Conservation (phyloP, 495 filamentous ascomycete genomes). For the Neurospora sp. region DNA sequence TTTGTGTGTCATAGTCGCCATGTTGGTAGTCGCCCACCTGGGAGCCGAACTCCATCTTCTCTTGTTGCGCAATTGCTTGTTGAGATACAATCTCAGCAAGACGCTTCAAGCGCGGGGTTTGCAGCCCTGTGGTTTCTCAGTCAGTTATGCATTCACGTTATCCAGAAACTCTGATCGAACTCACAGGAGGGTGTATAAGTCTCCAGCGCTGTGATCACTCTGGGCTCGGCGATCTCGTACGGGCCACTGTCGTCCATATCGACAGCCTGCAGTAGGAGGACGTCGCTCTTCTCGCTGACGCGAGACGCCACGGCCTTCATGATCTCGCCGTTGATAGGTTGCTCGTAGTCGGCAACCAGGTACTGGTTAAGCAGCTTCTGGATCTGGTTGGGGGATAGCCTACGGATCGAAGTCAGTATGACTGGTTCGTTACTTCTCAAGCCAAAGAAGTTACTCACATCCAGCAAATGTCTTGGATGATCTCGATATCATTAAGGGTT, state of each 20-base stretch:
- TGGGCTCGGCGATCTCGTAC: constrained; percentile 95
- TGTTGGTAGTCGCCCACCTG: constrained; percentile 26
- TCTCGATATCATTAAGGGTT: constrained; percentile 97
- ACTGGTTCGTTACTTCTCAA: background rate
- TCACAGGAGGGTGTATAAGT: constrained; percentile 94
- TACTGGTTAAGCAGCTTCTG: constrained; percentile 99
- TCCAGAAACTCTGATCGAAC: constrained; percentile 19
- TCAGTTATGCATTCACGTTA: constrained; percentile 7
- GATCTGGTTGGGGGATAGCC: constrained; percentile 97
- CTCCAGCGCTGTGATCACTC: constrained; percentile 90
- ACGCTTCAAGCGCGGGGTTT: constrained; percentile 88
- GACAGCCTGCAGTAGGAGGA: constrained; percentile 81
- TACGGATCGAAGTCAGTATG: constrained; percentile 21
- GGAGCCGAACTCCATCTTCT: constrained; percentile 54
- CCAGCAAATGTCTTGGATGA: constrained; percentile 99
- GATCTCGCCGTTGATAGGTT: constrained; percentile 98
- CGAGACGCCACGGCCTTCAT: constrained; percentile 98
- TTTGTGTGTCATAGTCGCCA: constrained; percentile 25
- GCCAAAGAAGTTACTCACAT: constrained; percentile 53
- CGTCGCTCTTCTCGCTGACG: constrained; percentile 97
- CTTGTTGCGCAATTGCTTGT: constrained; percentile 88
- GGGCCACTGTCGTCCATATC: constrained; percentile 99
- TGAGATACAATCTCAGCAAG: constrained; percentile 95
- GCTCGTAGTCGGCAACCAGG: constrained; percentile 96
- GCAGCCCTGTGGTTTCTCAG: constrained; percentile 53